Evolutionary conservation across 148 eudicot species (phyloP).

Genomic region (Cornus florida): DNA sequence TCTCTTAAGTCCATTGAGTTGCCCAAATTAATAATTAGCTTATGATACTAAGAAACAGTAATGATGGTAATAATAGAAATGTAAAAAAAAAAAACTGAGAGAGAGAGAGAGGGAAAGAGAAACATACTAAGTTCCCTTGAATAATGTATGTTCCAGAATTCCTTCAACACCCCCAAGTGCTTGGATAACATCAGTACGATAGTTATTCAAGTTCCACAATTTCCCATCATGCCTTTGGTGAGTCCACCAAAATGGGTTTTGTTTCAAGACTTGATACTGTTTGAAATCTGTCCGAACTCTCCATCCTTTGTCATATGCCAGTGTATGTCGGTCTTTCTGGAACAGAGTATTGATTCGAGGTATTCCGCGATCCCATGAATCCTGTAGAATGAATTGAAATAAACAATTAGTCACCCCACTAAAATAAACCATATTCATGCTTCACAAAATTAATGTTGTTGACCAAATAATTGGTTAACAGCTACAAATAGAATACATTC

Average conservation of each 20-base stretch:
- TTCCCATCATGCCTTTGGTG: slow-evolving; percentile 99
- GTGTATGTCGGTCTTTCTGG: slow-evolving; percentile 97
- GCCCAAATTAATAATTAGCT: neutral
- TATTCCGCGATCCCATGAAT: slow-evolving; percentile 99
- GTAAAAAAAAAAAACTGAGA: neutral
- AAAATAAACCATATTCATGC: neutral
- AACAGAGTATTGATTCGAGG: slow-evolving; percentile 98
- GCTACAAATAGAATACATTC: neutral
- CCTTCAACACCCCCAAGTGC: slow-evolving; percentile 99
- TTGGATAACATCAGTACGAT: slow-evolving; percentile 98
- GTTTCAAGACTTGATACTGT: slow-evolving; percentile 97
- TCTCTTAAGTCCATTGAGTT: neutral
- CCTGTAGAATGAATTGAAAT: slow-evolving; percentile 29
- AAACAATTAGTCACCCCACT: slow-evolving; percentile 2
- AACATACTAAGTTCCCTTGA: slow-evolving; percentile 93
- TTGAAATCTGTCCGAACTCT: slow-evolving; percentile 97
- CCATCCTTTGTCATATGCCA: slow-evolving; percentile 99
- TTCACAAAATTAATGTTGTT: neutral
- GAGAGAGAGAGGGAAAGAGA: neutral
- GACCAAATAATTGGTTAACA: neutral
- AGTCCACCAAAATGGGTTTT: slow-evolving; percentile 99
- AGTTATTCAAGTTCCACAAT: slow-evolving; percentile 97
- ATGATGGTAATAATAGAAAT: neutral
- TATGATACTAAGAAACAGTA: neutral
- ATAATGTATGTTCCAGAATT: slow-evolving; percentile 91